Percentiles rank a stretch among this genome's conserved stretches.
phyloP scores from a whole-genome alignment of 768 basidiomycete genomes.

The Terana coerulea region DNA sequence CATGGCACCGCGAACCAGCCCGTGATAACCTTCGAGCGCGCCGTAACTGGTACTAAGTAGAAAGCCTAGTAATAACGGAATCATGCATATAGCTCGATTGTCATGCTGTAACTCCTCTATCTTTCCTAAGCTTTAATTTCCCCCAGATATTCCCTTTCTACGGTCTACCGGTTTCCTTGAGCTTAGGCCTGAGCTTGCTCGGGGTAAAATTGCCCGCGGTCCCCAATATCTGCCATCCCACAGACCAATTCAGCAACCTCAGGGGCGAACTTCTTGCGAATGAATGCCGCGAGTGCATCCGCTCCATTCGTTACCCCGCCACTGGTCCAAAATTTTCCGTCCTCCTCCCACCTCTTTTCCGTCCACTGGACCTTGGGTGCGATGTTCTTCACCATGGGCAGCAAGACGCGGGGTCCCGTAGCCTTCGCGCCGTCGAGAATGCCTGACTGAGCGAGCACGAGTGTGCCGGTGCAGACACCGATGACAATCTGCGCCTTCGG shows the following conservation, averaged over 20 bases:
- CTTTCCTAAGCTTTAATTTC: too few species aligned
- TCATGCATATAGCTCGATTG: too few species aligned
- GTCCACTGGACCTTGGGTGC: not conserved
- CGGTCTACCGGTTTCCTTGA: too few species aligned
- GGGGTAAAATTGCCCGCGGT: not conserved
- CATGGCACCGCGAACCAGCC: too few species aligned
- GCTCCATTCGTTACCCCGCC: constrained; percentile 2
- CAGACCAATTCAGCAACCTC: not conserved
- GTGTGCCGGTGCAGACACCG: constrained; percentile 1
- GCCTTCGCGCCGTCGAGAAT: not conserved
- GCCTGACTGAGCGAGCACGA: constrained; percentile 1
- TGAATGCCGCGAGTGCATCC: not conserved
- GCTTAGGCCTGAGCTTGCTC: not conserved
- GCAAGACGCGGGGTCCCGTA: not conserved
- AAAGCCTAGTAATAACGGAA: too few species aligned
- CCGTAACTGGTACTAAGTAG: too few species aligned
- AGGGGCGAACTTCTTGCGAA: not conserved
- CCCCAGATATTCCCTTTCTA: too few species aligned
- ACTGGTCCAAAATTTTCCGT: constrained; percentile 4
- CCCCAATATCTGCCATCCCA: not conserved
- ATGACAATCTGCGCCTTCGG: not conserved
- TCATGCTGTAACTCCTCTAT: too few species aligned
- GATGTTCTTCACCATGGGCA: not conserved
- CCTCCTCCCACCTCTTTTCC: constrained; percentile 1
- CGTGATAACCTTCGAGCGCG: too few species aligned